phyloP scores from a whole-genome alignment of 306 rosid species.

The Vicia faba region DNA sequence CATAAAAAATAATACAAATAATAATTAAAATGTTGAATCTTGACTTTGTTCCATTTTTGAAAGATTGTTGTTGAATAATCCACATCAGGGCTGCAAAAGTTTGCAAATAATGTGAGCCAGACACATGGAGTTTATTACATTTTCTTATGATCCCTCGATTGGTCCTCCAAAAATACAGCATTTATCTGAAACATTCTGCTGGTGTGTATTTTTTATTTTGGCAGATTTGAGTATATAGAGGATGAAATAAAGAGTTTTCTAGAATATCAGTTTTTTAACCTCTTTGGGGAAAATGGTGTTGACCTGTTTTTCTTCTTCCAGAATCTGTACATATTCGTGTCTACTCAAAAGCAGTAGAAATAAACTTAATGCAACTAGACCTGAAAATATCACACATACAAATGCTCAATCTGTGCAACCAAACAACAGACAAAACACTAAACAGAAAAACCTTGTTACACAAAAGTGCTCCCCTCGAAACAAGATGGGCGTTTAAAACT shows the following conservation, averaged over 20 bases:
- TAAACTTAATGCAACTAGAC: neutral
- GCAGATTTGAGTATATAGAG: neutral
- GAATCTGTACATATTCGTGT: slow-evolving; percentile 29
- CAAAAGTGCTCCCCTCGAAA: slow-evolving; percentile 13
- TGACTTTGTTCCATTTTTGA: no score
- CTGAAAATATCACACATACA: slow-evolving; percentile 8
- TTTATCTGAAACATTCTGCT: no score
- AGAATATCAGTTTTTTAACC: neutral
- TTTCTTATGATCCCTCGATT: no score
- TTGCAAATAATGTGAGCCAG: no score
- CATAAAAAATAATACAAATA: no score
- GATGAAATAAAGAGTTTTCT: no score
- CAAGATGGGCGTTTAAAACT: neutral
- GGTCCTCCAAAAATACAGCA: no score
- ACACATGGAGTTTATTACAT: no score
- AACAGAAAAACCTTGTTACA: neutral
- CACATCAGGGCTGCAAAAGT: no score
- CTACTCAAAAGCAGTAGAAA: neutral
- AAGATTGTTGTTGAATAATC: no score
- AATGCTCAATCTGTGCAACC: slow-evolving; percentile 21
- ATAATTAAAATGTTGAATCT: no score
- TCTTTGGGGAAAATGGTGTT: slow-evolving; percentile 12
- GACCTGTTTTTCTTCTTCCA: neutral
- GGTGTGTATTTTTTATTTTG: no score
- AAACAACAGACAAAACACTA: slow-evolving; percentile 19